Evolutionary conservation across 2,329 filamentous ascomycete genomes (phyloP).

Genomic region (Phialemoniopsis sp.): DNA sequence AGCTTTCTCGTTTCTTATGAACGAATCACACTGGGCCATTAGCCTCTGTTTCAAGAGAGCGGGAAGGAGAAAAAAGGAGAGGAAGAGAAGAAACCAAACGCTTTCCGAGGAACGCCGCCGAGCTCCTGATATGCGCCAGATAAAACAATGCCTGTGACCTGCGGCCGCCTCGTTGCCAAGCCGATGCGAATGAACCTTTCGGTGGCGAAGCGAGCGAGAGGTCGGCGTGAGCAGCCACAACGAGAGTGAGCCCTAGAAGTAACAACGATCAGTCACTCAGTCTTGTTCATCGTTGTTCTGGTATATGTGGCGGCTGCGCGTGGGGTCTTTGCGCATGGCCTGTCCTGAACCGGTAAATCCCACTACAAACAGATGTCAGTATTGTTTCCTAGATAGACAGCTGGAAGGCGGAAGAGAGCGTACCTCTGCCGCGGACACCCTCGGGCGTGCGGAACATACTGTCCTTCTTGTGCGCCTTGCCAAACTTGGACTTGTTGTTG

Average conservation of each 20-base stretch:
- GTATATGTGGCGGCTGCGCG: constrained; percentile 80
- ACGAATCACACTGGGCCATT: too few species aligned
- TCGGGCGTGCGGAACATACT: constrained; percentile 97
- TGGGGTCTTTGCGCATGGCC: constrained; percentile 88
- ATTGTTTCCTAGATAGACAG: constrained; percentile 1
- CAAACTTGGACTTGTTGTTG: constrained; percentile 69
- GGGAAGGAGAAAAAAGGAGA: too few species aligned
- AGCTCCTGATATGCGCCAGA: too few species aligned
- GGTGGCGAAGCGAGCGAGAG: too few species aligned
- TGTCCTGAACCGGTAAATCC: constrained; percentile 95
- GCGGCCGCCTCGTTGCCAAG: constrained; percentile 3
- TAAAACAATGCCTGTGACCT: too few species aligned
- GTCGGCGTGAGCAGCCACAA: too few species aligned
- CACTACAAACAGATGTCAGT: constrained; percentile 51
- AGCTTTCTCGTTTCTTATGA: too few species aligned
- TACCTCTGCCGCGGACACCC: constrained; percentile 81
- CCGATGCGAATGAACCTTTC: neutral
- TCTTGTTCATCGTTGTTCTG: constrained; percentile 72
- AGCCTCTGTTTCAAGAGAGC: too few species aligned
- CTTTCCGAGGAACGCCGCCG: too few species aligned
- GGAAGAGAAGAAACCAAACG: too few species aligned
- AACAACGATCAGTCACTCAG: constrained; percentile 31
- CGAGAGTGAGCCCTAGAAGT: constrained; percentile 14
- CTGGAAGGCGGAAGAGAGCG: constrained; percentile 14
- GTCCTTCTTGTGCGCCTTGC: constrained; percentile 72